Evolutionary conservation across 2,329 filamentous ascomycete species (phyloP).

Genomic region (Huntiella bhutanensis): DNA sequence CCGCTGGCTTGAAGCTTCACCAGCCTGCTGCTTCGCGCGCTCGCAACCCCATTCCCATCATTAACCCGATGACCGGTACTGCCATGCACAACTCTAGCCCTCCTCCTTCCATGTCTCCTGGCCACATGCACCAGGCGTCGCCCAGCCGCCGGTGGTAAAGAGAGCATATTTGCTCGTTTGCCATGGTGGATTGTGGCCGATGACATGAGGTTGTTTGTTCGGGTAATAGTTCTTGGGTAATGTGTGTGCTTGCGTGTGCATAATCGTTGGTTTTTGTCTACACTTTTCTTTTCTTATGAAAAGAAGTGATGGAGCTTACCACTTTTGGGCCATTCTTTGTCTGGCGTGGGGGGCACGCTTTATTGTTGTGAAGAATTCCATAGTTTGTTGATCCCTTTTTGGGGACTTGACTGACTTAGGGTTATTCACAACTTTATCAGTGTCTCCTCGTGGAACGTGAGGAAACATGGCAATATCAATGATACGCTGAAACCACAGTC

Average conservation of each 20-base stretch:
- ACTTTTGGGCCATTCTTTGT: neutral
- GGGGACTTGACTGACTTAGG: neutral
- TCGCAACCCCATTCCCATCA: constrained; percentile 91
- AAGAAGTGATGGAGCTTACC: neutral
- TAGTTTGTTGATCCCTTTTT: neutral
- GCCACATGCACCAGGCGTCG: constrained; percentile 31
- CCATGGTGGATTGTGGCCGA: neutral
- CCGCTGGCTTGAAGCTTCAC: constrained; percentile 58
- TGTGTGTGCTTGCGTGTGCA: neutral
- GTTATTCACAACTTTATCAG: neutral
- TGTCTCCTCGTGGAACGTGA: neutral
- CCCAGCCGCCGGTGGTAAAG: constrained; percentile 36
- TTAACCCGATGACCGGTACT: constrained; percentile 84
- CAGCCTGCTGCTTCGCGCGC: constrained; percentile 77
- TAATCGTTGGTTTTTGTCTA: neutral
- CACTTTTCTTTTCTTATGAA: neutral
- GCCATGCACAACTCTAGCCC: constrained; percentile 57
- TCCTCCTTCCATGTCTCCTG: constrained; percentile 50
- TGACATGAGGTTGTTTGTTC: neutral
- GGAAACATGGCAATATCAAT: neutral
- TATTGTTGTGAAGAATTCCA: too few species aligned
- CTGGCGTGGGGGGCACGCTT: too few species aligned
- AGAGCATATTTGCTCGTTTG: neutral
- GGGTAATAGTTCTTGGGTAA: neutral
- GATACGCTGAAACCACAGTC: constrained; percentile 1